phyloP scores from a whole-genome alignment of 192 early-diverging fungal genomes.

The Obelidium mucronatum region DNA sequence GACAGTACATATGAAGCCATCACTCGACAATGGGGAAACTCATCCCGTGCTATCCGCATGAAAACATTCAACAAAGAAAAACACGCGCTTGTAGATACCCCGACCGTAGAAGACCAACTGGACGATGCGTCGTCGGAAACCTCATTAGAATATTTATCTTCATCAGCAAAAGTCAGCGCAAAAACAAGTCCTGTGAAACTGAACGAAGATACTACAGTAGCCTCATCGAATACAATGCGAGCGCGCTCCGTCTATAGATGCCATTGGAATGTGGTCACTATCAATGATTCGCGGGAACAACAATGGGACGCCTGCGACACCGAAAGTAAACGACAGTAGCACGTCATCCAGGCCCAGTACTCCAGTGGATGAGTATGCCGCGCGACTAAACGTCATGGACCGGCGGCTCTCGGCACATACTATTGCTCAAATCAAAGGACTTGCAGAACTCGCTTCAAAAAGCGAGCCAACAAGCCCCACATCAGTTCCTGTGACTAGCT shows the following conservation, averaged over 20 bases:
- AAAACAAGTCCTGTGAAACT: constrained; percentile 12
- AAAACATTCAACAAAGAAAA: constrained; percentile 32
- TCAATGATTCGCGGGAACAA: not conserved
- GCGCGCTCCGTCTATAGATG: not conserved
- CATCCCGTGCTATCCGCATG: constrained; percentile 33
- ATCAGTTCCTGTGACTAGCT: not conserved
- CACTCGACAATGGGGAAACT: constrained; percentile 38
- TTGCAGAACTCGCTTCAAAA: constrained; percentile 29
- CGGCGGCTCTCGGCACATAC: constrained; percentile 21
- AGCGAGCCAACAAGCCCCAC: not conserved
- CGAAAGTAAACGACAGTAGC: not conserved
- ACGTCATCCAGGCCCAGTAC: not conserved
- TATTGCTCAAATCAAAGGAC: constrained; percentile 19
- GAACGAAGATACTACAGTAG: no score
- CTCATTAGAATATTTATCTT: constrained; percentile 25
- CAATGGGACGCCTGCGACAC: not conserved
- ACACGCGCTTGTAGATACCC: not conserved
- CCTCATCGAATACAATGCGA: not conserved
- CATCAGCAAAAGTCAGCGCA: not conserved
- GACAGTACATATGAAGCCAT: constrained; percentile 43
- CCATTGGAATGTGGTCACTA: constrained; percentile 21
- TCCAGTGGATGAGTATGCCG: not conserved
- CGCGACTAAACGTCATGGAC: constrained; percentile 4
- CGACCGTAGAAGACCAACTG: not conserved
- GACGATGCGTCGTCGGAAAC: constrained; percentile 1